Conservation (phyloP, 371 early-diverging fungal species). For the Rhizopus arrhizus region DNA sequence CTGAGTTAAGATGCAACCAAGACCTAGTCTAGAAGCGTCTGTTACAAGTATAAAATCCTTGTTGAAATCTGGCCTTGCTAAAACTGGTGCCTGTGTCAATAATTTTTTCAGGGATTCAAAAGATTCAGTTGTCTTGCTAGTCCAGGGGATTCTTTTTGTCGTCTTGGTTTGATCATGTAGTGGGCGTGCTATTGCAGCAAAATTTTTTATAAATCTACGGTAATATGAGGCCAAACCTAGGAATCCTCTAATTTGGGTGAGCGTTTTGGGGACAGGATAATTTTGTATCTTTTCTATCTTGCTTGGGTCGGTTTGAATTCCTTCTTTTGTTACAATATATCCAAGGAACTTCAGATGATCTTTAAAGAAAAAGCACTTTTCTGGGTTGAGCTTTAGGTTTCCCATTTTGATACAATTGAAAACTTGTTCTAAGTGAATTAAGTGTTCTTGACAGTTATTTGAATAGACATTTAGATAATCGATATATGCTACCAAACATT, state of each 20-base stretch:
- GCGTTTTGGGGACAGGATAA: too few relatives aligned
- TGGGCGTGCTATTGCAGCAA: too few relatives aligned
- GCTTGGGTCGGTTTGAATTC: neutral
- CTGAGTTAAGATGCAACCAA: neutral
- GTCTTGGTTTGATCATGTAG: too few relatives aligned
- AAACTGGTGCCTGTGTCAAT: too few relatives aligned
- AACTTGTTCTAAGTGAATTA: neutral
- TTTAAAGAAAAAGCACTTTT: slow-evolving; percentile 5
- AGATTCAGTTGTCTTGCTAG: too few relatives aligned
- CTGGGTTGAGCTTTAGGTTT: neutral
- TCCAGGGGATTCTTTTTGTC: too few relatives aligned
- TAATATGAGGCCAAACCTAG: slow-evolving; percentile 3
- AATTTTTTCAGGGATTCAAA: too few relatives aligned
- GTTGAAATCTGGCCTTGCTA: too few relatives aligned
- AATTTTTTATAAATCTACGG: too few relatives aligned
- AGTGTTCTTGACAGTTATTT: neutral
- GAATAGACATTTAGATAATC: neutral
- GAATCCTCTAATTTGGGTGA: neutral
- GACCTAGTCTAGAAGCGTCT: neutral
- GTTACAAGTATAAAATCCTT: neutral
- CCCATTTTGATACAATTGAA: neutral
- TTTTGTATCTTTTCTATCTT: too few relatives aligned
- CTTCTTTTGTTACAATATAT: slow-evolving; percentile 1
- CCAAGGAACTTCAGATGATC: neutral
- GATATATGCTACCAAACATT: neutral